Percentiles rank a stretch among this genome's conserved stretches.
These are phyloP conservation scores for Leccinellum luteum DNA, from an alignment of 768 basidiomycete genomes.

Conservation along the genomic window DNA sequence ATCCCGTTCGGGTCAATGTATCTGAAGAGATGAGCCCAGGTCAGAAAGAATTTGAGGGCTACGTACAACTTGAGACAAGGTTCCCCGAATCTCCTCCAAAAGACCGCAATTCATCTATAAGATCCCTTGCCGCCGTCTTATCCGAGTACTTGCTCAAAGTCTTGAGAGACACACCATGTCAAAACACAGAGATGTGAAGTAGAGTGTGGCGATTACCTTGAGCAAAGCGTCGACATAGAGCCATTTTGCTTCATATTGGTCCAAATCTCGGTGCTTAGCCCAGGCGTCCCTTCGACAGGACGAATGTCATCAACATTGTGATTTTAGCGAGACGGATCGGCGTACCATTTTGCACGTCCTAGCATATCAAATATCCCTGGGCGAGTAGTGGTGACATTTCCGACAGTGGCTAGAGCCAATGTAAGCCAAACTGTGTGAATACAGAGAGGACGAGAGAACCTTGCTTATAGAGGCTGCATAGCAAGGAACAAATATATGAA, in stretches of 20 bases:
- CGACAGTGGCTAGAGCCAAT: slow-evolving; percentile 68
- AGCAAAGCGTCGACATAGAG: slow-evolving; percentile 85
- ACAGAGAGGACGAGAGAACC: slow-evolving; percentile 42
- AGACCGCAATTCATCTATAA: slow-evolving; percentile 75
- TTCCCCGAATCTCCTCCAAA: slow-evolving; percentile 68
- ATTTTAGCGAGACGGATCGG: slow-evolving; percentile 1
- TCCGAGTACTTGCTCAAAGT: slow-evolving; percentile 81
- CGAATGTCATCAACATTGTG: slow-evolving; percentile 22
- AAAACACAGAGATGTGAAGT: not conserved
- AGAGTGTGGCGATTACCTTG: slow-evolving; percentile 48
- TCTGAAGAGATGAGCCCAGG: slow-evolving; percentile 15
- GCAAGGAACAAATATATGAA: slow-evolving; percentile 8
- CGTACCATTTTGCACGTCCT: slow-evolving; percentile 89
- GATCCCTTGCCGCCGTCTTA: slow-evolving; percentile 70
- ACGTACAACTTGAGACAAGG: slow-evolving; percentile 63
- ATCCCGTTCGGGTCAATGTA: slow-evolving; percentile 40
- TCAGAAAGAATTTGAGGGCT: not conserved
- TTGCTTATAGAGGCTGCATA: slow-evolving; percentile 85
- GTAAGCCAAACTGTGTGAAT: not conserved
- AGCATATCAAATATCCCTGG: slow-evolving; percentile 91
- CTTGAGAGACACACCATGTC: slow-evolving; percentile 36
- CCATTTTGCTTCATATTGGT: slow-evolving; percentile 79
- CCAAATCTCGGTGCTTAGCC: slow-evolving; percentile 87
- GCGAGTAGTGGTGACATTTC: slow-evolving; percentile 75
- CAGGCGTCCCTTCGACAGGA: slow-evolving; percentile 75